Conservation (phyloP, 495 filamentous ascomycete genomes). For the Poronia punctata region DNA sequence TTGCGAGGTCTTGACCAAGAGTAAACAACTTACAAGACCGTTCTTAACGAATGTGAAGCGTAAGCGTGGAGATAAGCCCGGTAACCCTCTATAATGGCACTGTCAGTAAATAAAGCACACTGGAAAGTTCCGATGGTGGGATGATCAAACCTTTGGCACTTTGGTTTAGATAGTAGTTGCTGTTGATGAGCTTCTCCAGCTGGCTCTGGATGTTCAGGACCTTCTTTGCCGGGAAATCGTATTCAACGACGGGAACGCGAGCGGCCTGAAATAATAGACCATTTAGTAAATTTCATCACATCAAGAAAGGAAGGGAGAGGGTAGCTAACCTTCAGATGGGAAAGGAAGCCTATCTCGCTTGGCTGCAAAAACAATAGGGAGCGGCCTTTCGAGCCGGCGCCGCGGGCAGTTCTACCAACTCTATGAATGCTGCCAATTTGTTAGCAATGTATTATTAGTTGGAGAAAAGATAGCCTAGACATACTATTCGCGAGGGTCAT, state of each 20-base stretch:
- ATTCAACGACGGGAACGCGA: conserved; percentile 88
- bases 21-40: conserved; percentile 37
- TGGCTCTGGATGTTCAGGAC: conserved; percentile 93
- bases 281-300: neutral
- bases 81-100: conserved; percentile 43
- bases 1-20: no score
- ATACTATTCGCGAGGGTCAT: conserved; percentile 80
- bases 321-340: conserved; percentile 61
- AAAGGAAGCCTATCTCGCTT: conserved; percentile 84
- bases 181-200: conserved; percentile 83
- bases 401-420: conserved; percentile 89
- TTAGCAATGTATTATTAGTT: neutral
- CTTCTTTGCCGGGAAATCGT: conserved; percentile 88
- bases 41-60: conserved; percentile 79
- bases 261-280: conserved; percentile 45
- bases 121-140: neutral
- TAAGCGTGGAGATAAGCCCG: conserved; percentile 91
- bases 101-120: neutral
- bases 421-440: conserved; percentile 62
- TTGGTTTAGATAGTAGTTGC: conserved; percentile 97
- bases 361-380: conserved; percentile 90
- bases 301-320: neutral
- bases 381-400: conserved; percentile 72
- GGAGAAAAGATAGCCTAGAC: neutral
- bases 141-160: conserved; percentile 40